Evolutionary conservation across 371 early-diverging fungal genomes (phyloP), one percentile per base, ranked within the genome.

Genomic region (Syncephalis fuscata): DNA sequence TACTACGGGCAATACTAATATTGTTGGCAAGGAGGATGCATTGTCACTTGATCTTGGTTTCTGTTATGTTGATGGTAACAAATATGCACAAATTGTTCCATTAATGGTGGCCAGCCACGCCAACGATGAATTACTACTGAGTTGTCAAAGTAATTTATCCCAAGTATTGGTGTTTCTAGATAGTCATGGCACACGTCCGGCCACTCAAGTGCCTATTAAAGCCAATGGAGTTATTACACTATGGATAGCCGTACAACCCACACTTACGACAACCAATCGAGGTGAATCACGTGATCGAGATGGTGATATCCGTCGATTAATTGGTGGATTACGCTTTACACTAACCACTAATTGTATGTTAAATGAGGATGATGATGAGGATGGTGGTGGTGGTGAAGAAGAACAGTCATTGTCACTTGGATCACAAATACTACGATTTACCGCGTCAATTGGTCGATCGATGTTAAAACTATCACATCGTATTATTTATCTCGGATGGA

Each of bases 211-310:
- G 32, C 4, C 11, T 7, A 7, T 32, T 4, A 32, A 32, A 32
- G 7, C 32, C 4, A 4, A 11, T 32, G 11, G 32, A 7, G 11
- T 32, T 7, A 32, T 70, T 3, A 76, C 73, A 0, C 70, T 87
- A 0, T 86, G 80, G 71, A 74, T 90, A 0, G 88, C 87, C 0
- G 67, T 90, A 1, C 85, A 85, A 44, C 88, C 90, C 5, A 79
- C 77, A 48, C 54, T 81, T 54, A 74, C 40, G 66, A 69, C 2
- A 65, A 42, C 54, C 5, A 41, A 25, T 21, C 44, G 52, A 7
- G 32, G 44, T 1, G 45, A 39, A 7, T 24, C 49, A 19, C 56
- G 50, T 44, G 59, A 55, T 0, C 48, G 54, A 8, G 66, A 61
- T 16, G 72, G 67, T 19, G 82, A 83, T 38, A 76, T 73, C 38